Base-by-base conservation (phyloP, 2,329 filamentous ascomycete species). In the Teratosphaeriaceae sp. region DNA sequence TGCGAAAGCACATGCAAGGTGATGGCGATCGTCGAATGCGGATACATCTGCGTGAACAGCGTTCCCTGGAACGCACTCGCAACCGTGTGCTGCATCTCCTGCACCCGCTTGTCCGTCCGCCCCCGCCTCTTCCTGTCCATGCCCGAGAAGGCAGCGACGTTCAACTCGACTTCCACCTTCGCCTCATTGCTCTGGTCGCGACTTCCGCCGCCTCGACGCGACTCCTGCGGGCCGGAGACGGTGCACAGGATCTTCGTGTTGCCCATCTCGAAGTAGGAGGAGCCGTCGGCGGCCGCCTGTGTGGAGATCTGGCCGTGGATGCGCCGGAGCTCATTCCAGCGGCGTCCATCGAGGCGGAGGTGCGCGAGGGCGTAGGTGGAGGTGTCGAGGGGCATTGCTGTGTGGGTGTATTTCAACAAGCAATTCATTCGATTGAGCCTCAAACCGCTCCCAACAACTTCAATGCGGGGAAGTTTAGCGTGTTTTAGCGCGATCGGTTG, bases 231-330 rank as follows among this genome's bases (percentile, higher is more conserved):
- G 0, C 92, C 92, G 1, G 82, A 80, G 37, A 98, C 82, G 19
- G 89, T 88, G 67, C 90, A 96, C 68, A 97, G 86, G 55, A 98
- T 84, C 63, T 95, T 92, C 18, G 92, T 98, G 68, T 97, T 94
- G 57, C 92, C 92, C 83, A 94, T 94, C 63, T 95, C 88, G 46
- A 97, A 80, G 67, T 95, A 95, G 48, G 84, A 87, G 34, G 86
- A 94, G 26, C 92, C 92, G 57, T 97, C 92, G 43, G 89, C 88
- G 38, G 89, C 84, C 47, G 89, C 84, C 66, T 96, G 92, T 1
- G 88, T 96, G 49, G 84, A 85, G 35, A 98, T 88, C 67, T 94
- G 86, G 37, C 85, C 90, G 60, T 88, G 81, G 39, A 95, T 77
- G 6, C 87, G 82, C 21, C 92, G 88, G 29, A 98, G 79, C 66